These are phyloP conservation scores for Ceratocystis diversiconidia DNA, from an alignment of 2,329 filamentous ascomycete genomes.

Conservation along the genomic window DNA sequence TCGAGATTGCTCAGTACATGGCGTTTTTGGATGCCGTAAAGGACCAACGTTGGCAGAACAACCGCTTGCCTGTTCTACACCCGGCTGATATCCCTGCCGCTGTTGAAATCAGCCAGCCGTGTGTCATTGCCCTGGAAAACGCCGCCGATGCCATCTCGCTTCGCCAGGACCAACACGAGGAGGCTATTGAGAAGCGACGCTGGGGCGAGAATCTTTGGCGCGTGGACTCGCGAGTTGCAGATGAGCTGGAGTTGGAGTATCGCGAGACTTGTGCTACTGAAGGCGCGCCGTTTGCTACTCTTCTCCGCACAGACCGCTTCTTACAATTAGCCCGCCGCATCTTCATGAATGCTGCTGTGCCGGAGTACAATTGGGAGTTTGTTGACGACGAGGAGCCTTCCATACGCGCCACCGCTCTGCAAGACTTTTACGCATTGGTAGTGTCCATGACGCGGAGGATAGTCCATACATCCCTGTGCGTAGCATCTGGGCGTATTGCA, in stretches of 20 bases:
- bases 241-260: conserved; percentile 21
- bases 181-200: conserved; percentile 41
- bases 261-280: conserved; percentile 8
- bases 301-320: conserved; percentile 49
- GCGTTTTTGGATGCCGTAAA: conserved; percentile 41
- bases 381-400: conserved; percentile 47
- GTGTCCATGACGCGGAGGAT: conserved; percentile 56
- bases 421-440: conserved; percentile 57
- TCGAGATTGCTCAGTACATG: conserved; percentile 62
- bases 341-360: conserved; percentile 59
- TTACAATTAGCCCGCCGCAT: conserved; percentile 48
- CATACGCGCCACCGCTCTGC: conserved; percentile 60
- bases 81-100: conserved; percentile 54
- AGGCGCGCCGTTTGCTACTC: conserved; percentile 34
- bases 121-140: conserved; percentile 50
- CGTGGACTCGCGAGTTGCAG: conserved; percentile 34
- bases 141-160: conserved; percentile 52
- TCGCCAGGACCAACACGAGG: conserved; percentile 50
- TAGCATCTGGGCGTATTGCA: conserved; percentile 54
- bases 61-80: conserved; percentile 16
- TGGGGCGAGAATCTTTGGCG: conserved; percentile 52
- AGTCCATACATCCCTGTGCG: conserved; percentile 53
- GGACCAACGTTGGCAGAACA: conserved; percentile 28
- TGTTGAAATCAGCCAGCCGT: conserved; percentile 52
- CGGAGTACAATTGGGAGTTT: conserved; percentile 53